phyloP scores from a whole-genome alignment of 257 asterid species.

The Capsicum chinense region DNA sequence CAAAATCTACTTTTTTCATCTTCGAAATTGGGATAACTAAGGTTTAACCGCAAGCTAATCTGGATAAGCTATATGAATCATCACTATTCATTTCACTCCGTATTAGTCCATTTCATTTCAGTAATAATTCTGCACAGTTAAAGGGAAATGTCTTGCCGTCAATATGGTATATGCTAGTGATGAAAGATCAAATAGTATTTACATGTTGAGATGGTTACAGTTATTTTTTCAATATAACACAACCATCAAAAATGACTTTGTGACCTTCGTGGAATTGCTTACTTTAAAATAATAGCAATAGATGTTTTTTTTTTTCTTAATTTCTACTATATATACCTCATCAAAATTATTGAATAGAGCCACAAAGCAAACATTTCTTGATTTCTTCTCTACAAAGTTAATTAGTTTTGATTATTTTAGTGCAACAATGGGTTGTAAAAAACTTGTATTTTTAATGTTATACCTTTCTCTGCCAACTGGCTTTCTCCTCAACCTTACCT shows the following conservation, averaged over 20 bases:
- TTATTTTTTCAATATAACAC: background rate
- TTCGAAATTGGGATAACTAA: no score
- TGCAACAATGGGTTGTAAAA: background rate
- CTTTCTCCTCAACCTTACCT: no score
- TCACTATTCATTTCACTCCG: background rate
- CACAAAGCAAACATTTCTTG: background rate
- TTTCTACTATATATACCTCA: no score
- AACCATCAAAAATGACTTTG: background rate
- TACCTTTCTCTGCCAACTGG: no score
- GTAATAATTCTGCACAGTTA: background rate
- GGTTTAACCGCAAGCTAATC: background rate
- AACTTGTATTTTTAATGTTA: background rate
- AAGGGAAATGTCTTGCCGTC: background rate
- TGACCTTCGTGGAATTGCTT: background rate
- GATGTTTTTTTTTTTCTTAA: no score
- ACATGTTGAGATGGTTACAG: background rate
- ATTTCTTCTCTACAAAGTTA: background rate
- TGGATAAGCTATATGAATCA: background rate
- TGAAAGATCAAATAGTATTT: background rate
- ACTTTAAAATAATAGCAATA: background rate
- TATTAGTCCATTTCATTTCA: background rate
- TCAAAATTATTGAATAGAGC: background rate
- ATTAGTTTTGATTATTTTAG: background rate
- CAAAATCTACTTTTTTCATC: background rate
- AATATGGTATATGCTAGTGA: no score